Evolutionary conservation across 139 green algal species (phyloP).

Genomic region (Picochlorum sp.): DNA sequence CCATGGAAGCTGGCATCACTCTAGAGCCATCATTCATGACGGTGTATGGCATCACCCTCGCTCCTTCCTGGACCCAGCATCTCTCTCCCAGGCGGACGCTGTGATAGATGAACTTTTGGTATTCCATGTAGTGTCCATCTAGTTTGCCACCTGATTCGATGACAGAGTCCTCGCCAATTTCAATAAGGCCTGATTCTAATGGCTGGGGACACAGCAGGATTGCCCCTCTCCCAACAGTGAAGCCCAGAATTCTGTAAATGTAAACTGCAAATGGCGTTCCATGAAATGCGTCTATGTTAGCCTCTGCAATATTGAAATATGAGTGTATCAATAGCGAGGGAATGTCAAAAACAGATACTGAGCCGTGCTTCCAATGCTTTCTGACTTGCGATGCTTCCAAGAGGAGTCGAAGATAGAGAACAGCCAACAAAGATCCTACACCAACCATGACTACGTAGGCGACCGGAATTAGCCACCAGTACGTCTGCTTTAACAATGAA

Average conservation of each 20-base stretch:
- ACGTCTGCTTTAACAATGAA: not conserved
- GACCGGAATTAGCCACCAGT: not conserved
- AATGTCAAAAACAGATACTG: not conserved
- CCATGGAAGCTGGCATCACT: conserved; percentile 9
- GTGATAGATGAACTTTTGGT: too few relatives aligned
- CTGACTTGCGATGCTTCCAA: conserved; percentile 1
- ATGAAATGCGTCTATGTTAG: conserved; percentile 6
- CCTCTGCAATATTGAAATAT: not conserved
- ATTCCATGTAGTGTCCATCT: too few relatives aligned
- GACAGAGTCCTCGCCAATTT: too few relatives aligned
- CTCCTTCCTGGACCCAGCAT: too few relatives aligned
- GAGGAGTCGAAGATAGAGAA: not conserved
- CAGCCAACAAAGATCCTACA: conserved; percentile 3
- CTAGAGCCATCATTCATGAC: conserved; percentile 6
- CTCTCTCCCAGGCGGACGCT: too few relatives aligned
- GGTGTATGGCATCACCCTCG: not conserved
- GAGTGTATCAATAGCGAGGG: too few relatives aligned
- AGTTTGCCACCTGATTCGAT: too few relatives aligned
- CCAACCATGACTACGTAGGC: not conserved
- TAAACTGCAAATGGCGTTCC: conserved; percentile 8
- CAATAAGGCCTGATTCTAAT: too few relatives aligned
- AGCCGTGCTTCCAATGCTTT: not conserved
- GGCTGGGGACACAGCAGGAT: too few relatives aligned
- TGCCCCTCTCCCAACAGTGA: not conserved
- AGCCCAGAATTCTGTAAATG: conserved; percentile 1